Conservation (phyloP, 2,329 filamentous ascomycete species). For the Diaporthe sp. region DNA sequence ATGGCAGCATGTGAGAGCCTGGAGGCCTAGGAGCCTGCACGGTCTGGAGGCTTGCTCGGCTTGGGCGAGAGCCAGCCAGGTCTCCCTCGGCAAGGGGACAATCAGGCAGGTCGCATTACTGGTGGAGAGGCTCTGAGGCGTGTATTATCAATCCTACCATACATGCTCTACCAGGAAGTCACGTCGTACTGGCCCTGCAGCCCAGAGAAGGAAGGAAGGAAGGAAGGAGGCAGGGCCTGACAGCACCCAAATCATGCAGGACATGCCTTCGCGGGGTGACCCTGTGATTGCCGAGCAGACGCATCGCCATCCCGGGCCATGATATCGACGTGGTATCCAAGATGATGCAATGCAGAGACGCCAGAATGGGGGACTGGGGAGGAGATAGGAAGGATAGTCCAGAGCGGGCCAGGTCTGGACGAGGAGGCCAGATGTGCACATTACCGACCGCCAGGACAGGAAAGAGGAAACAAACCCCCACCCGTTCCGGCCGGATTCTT, state of each 20-base stretch:
- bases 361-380: not conserved
- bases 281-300: not conserved
- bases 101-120: conserved; percentile 25
- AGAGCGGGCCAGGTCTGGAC: not conserved
- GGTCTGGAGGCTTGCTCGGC: not conserved
- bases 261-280: not conserved
- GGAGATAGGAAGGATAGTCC: not conserved
- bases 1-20: conserved; percentile 12
- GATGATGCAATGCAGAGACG: not conserved
- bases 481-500: conserved; percentile 15
- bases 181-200: not conserved
- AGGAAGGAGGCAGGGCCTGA: not conserved
- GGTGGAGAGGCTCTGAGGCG: conserved; percentile 4
- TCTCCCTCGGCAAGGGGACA: not conserved
- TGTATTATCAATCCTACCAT: not conserved
- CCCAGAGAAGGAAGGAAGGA: conserved; percentile 9
- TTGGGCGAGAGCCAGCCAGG: not conserved
- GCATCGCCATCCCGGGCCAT: not conserved
- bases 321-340: not conserved
- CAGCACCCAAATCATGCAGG: not conserved
- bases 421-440: not conserved
- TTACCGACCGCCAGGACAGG: not conserved
- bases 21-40: not conserved
- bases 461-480: conserved; percentile 5
- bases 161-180: not conserved